Percentiles rank a stretch among this genome's conserved stretches.
Conservation (phyloP, 1,284 basidiomycete species). For the Cutaneotrichosporon dermatis region DNA sequence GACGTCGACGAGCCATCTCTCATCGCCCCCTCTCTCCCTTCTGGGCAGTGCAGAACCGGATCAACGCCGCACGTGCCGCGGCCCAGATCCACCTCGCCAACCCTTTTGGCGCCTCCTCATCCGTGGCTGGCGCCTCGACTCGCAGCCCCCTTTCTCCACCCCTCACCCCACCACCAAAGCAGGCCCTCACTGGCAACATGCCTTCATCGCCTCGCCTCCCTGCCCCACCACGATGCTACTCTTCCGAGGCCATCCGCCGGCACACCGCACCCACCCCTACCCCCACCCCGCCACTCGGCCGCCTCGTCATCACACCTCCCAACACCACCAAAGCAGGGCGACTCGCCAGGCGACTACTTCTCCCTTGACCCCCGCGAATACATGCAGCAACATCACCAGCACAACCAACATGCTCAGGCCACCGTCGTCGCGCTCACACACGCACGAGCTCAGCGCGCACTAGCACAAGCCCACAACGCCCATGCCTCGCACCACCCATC, state of each 20-base stretch:
- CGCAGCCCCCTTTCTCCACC: constrained; percentile 9
- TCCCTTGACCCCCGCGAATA: constrained; percentile 1
- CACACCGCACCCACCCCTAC: background rate
- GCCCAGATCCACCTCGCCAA: constrained; percentile 6
- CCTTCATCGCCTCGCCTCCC: constrained; percentile 12
- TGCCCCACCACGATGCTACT: constrained; percentile 9
- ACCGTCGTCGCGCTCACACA: background rate
- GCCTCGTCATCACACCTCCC: constrained; percentile 4
- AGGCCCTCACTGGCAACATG: constrained; percentile 8
- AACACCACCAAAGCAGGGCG: constrained; percentile 7
- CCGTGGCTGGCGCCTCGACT: background rate
- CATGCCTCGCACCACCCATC: constrained; percentile 11
- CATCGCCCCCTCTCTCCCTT: constrained; percentile 15
- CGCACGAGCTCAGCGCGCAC: constrained; percentile 5
- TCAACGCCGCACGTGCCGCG: constrained; percentile 12
- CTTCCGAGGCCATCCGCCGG: constrained; percentile 5
- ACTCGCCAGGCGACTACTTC: constrained; percentile 15
- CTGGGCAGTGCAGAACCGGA: constrained; percentile 16
- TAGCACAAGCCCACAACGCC: constrained; percentile 1
- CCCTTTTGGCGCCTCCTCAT: background rate
- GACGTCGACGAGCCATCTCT: constrained; percentile 63
- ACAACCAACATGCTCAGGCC: background rate
- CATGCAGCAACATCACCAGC: background rate
- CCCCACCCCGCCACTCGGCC: background rate
- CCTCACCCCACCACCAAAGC: constrained; percentile 15